Percentiles rank a stretch among this genome's conserved stretches.
Evolutionary conservation across 2,329 filamentous ascomycete genomes (phyloP).

Genomic region (Sclerotinia trifoliorum): DNA sequence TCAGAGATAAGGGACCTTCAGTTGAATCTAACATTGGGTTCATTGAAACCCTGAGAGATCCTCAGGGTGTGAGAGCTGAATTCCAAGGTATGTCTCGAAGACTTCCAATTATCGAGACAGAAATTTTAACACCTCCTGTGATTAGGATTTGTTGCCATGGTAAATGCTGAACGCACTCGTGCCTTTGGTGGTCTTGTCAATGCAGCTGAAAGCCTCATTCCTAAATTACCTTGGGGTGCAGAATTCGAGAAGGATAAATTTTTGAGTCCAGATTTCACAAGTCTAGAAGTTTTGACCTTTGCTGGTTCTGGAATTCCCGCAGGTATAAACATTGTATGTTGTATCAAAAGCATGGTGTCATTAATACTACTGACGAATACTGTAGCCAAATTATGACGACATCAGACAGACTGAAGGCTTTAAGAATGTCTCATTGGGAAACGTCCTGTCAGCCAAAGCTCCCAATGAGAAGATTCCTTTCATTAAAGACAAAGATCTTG

Average conservation of each 20-base stretch:
- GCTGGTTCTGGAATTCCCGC: constrained; percentile 62
- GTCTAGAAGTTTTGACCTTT: constrained; percentile 86
- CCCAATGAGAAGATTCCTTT: constrained; percentile 92
- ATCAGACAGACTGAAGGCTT: constrained; percentile 82
- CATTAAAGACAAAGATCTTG: constrained; percentile 74
- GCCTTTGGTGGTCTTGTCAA: constrained; percentile 85
- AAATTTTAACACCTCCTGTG: not conserved
- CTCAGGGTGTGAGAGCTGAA: constrained; percentile 75
- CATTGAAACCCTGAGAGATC: constrained; percentile 82
- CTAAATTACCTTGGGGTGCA: constrained; percentile 80
- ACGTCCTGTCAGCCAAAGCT: constrained; percentile 86
- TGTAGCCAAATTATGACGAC: constrained; percentile 65
- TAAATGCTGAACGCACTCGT: constrained; percentile 86
- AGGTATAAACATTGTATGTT: constrained; percentile 57
- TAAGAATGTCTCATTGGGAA: constrained; percentile 92
- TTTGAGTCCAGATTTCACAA: constrained; percentile 92
- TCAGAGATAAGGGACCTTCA: constrained; percentile 76
- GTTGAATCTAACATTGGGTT: constrained; percentile 82
- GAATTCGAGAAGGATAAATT: constrained; percentile 98
- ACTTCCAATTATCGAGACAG: not conserved
- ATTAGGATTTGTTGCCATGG: constrained; percentile 65
- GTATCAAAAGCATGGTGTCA: not conserved
- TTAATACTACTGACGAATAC: not conserved
- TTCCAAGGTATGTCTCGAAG: constrained; percentile 63
- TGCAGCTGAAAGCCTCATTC: constrained; percentile 78